Base-by-base conservation (phyloP, 192 early-diverging fungal genomes). In the Linnemannia exigua region DNA sequence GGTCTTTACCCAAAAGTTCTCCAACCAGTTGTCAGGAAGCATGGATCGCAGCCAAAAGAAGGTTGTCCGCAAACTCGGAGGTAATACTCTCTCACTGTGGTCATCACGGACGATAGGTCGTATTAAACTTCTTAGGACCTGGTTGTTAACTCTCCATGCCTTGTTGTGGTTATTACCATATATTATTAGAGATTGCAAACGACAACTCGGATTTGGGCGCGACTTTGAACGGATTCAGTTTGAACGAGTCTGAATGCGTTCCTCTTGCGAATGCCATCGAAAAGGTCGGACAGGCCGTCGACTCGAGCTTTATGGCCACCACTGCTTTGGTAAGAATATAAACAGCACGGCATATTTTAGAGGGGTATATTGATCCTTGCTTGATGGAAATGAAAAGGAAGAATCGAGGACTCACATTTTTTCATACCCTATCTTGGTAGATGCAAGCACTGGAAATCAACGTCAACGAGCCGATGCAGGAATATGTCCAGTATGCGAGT, bases 181-280 rank as follows among this genome's bases (percentile, higher is more conserved):
- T 74, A 17, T 80, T 36, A 20, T 38, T 69, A 77, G 97, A 98
- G 81, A 90, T 95, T 37, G 92, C 96, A 0, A 86, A 88, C 44
- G 94, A 95, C 74, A 96, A 96, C 80, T 90, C 96, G 28, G 97
- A 98, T 77, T 90, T 99, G 22, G 98, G 97, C 1, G 97, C 96
- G 5, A 90, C 93, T 3, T 97, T 98, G 87, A 99, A 99, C 79
- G 97, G 94, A 31, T 99, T 99, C 88, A 99, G 98, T 67, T 90
- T 99, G 47, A 93, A 94, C 77, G 97, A 99, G 75, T 80, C 72
- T 46, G 90, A 89, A 1, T 66, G 68, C n/a, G 52, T 70, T 1
- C 89, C 88, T 3, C 89, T 99, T n/a, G 92, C 95, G 1, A 93
- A 94, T 33, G 95, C 95, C 0, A 95, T 99, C 77, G 99, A 99